Evolutionary conservation across 2,329 filamentous ascomycete species (phyloP), one percentile per base, ranked within the genome.

Genomic region (Epichloe uncinata): DNA sequence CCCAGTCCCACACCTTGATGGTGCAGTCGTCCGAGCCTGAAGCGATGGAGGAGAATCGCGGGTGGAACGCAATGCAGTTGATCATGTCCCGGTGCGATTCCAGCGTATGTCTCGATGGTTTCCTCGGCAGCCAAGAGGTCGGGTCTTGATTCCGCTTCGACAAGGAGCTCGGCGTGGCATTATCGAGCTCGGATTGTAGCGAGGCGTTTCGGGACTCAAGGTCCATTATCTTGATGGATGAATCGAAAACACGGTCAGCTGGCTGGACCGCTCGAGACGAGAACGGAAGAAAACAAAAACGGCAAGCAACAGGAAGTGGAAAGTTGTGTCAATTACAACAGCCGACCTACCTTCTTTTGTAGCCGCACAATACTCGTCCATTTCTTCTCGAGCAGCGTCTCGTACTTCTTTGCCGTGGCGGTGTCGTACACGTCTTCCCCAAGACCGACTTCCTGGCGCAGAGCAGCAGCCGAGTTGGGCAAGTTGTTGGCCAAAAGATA

Each of bases 1-100:
- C 90, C 85, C 89, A 96, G 62, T 96, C 90, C 90, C 90, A 96
- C 50, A 96, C 90, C 62, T 96, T 96, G 65, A 97, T 95, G 7
- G 86, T 95, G 49, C 81, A 86, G 66, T 96, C 91, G 64, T 95
- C 90, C 8, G 89, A 94, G 15, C 87, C 90, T 0, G 88, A 93
- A 9, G 90, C 91, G 20, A 96, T 73, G 5, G 87, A 91, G 9
- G 88, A 91, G 67, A 95, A 96, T 34, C 93, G 76, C 0, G 90
- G 90, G 63, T 96, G 90, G 63, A 96, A 96, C 15, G 90, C 90
- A 51, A 96, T 82, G 60, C 87, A 90, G 50, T 84, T 95, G 52
- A 96, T 82, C 13, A 87, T 79, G 22, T 81, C 73, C 58, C 88
- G 80, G 66, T 95, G 90, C 15, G 85, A 90, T 66, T 94, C 79